Percentiles rank a stretch among this genome's conserved stretches.
phyloP scores from a whole-genome alignment of 73 alveolate genomes.

The Paramecium biaurelia region DNA sequence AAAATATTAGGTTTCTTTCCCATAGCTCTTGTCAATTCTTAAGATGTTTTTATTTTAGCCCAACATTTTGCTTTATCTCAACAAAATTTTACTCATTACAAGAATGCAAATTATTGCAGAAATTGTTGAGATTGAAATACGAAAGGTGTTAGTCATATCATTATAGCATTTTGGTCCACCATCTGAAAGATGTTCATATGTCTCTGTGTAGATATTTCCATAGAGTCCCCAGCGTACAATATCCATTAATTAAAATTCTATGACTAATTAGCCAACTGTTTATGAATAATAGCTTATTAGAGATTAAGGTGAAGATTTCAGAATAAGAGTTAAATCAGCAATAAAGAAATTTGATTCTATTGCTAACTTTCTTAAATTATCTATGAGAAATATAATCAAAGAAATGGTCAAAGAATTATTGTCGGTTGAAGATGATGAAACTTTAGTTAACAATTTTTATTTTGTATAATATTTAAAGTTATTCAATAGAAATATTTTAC shows the following conservation, averaged over 20 bases:
- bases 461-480: neutral
- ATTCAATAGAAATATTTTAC: constrained; percentile 21
- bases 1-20: constrained; percentile 18
- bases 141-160: neutral
- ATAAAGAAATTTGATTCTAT: neutral
- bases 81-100: constrained; percentile 10
- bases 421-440: neutral
- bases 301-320: constrained; percentile 34
- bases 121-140: constrained; percentile 15
- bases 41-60: neutral
- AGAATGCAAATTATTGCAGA: constrained; percentile 10
- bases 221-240: neutral
- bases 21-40: constrained; percentile 10
- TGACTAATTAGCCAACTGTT: constrained; percentile 16
- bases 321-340: neutral
- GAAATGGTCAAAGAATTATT: neutral
- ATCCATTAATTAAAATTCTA: constrained; percentile 47
- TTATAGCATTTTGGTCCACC: constrained; percentile 60
- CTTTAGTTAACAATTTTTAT: neutral
- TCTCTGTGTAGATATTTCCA: constrained; percentile 55
- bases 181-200: constrained; percentile 50
- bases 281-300: neutral
- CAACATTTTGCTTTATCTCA: neutral
- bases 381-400: neutral
- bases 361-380: neutral